Percentiles rank a stretch among this genome's conserved stretches.
These are phyloP conservation scores for Fusarium odoratissimum DNA, from an alignment of 2,329 filamentous ascomycete species.

Conservation along the genomic window DNA sequence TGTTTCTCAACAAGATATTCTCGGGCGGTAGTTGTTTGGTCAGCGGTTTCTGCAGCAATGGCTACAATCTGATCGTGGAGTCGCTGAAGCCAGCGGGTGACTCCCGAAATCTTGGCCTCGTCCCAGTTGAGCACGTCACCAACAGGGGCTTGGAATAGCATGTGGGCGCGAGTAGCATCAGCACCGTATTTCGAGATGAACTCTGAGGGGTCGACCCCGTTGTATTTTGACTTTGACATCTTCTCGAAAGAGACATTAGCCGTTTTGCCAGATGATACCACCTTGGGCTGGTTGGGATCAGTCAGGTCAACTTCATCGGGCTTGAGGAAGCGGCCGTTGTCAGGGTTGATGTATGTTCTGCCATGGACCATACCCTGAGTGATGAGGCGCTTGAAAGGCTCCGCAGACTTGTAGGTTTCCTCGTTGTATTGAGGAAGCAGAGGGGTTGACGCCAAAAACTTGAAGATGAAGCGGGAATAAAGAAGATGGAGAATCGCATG, in stretches of 20 bases:
- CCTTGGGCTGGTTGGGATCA: constrained; percentile 65
- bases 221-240: constrained; percentile 96
- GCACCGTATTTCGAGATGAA: constrained; percentile 82
- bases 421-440: constrained; percentile 57
- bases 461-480: constrained; percentile 91
- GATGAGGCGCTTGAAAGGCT: constrained; percentile 85
- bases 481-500: constrained; percentile 91
- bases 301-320: constrained; percentile 78
- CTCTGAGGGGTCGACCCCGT: constrained; percentile 83
- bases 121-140: constrained; percentile 90
- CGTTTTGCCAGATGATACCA: constrained; percentile 69
- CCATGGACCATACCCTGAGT: constrained; percentile 96
- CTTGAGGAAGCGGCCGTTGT: constrained; percentile 79
- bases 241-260: constrained; percentile 82
- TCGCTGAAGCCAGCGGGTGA: constrained; percentile 82
- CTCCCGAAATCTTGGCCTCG: constrained; percentile 81
- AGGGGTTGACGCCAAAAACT: constrained; percentile 75
- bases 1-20: constrained; percentile 53
- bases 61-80: constrained; percentile 68
- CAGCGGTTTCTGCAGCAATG: constrained; percentile 31
- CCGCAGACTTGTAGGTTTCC: constrained; percentile 58
- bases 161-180: constrained; percentile 85
- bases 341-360: constrained; percentile 81
- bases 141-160: constrained; percentile 89
- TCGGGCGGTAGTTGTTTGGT: constrained; percentile 38